Percentiles rank a stretch among this genome's conserved stretches.
phyloP scores from a whole-genome alignment of 495 filamentous ascomycete genomes.

The Neurospora terricola region DNA sequence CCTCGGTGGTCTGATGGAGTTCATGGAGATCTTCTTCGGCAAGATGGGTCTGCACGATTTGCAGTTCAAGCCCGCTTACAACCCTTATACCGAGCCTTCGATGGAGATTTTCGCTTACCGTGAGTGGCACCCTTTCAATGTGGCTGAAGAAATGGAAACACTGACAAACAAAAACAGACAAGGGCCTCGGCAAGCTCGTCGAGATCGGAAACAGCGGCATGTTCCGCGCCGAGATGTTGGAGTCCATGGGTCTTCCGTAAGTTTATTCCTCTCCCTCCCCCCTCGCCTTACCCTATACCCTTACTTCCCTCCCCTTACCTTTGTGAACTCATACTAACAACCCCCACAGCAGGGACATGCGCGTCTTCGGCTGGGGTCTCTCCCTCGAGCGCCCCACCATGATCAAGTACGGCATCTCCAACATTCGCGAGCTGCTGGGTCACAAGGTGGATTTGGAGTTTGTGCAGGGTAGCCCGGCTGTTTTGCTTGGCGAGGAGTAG shows the following conservation, averaged over 20 bases:
- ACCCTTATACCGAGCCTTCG: constrained; percentile 94
- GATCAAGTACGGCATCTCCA: constrained; percentile 86
- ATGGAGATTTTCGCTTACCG: constrained; percentile 93
- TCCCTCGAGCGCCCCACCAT: constrained; percentile 91
- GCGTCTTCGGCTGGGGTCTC: constrained; percentile 85
- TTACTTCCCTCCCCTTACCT: neutral
- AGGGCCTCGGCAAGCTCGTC: constrained; percentile 80
- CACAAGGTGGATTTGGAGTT: constrained; percentile 79
- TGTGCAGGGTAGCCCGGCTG: constrained; percentile 72
- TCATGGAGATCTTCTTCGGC: constrained; percentile 92
- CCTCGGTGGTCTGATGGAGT: constrained; percentile 86
- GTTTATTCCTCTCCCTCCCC: neutral
- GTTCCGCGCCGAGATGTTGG: constrained; percentile 95
- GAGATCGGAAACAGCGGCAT: constrained; percentile 98
- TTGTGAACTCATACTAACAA: neutral
- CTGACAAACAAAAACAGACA: constrained; percentile 14
- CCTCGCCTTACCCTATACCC: too few relatives aligned
- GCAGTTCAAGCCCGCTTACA: constrained; percentile 95
- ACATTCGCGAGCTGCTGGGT: constrained; percentile 77
- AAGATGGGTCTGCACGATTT: constrained; percentile 89
- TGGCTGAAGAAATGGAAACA: neutral
- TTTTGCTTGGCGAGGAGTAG: constrained; percentile 68
- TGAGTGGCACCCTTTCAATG: neutral
- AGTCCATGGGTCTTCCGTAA: constrained; percentile 63
- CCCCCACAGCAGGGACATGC: constrained; percentile 50